phyloP scores from a whole-genome alignment of 345 rosid genomes.

The Nasturtium officinale region DNA sequence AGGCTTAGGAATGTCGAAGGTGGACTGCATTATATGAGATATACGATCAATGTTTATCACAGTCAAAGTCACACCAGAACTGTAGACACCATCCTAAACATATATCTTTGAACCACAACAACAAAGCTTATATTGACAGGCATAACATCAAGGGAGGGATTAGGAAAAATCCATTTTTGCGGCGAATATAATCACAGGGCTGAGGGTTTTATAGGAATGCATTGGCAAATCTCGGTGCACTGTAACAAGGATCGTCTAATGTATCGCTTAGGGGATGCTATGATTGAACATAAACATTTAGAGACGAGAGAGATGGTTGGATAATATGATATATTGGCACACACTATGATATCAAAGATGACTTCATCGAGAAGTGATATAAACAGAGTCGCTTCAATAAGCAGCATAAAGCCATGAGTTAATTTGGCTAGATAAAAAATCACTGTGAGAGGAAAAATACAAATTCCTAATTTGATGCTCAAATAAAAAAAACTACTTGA shows the following conservation, averaged over 20 bases:
- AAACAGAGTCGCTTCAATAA: neutral
- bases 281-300: neutral
- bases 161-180: neutral
- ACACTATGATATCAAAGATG: neutral
- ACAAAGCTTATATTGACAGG: neutral
- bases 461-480: neutral
- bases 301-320: neutral
- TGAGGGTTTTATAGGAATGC: neutral
- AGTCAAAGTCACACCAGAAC: neutral
- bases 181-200: neutral
- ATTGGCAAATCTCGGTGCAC: neutral
- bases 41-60: neutral
- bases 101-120: neutral
- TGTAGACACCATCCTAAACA: neutral
- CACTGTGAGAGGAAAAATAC: neutral
- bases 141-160: neutral
- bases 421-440: neutral
- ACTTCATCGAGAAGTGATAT: neutral
- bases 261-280: neutral
- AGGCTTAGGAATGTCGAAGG: neutral
- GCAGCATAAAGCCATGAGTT: no score
- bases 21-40: neutral
- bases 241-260: neutral
- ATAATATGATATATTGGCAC: neutral
- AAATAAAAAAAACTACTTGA: no score